A percentile compares a stretch with the other conserved stretches of the same genome.
phyloP scores from a whole-genome alignment of 352 stramenopile genomes.

The Blastocystis sp. region DNA sequence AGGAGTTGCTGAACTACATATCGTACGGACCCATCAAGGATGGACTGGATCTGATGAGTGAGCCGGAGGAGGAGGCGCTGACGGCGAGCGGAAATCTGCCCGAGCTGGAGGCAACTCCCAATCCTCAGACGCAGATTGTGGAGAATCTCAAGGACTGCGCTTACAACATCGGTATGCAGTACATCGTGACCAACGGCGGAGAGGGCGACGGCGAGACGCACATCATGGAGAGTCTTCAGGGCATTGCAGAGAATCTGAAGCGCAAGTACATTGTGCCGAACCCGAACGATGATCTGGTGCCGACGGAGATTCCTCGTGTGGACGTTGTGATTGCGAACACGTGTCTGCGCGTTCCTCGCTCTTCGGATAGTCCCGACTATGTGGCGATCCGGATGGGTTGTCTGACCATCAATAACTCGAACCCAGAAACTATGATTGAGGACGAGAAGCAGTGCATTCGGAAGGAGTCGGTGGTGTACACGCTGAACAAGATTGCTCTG shows the following conservation, averaged over 20 bases:
- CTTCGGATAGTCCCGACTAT: neutral
- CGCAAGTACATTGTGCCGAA: constrained; percentile 47
- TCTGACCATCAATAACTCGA: neutral
- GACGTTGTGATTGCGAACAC: constrained; percentile 44
- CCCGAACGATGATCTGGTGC: constrained; percentile 35
- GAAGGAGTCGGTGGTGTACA: constrained; percentile 34
- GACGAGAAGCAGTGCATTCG: neutral
- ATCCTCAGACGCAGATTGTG: constrained; percentile 5
- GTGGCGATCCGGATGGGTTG: neutral
- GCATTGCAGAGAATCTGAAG: constrained; percentile 23
- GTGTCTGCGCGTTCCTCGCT: neutral
- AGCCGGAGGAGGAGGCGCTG: neutral
- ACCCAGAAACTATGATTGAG: neutral
- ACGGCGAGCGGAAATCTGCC: neutral
- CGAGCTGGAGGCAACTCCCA: neutral
- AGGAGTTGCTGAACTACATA: constrained; percentile 51
- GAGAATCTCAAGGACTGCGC: constrained; percentile 24
- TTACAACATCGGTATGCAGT: constrained; percentile 44
- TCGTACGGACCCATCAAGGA: constrained; percentile 39
- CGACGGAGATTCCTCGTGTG: constrained; percentile 37
- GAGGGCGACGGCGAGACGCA: neutral
- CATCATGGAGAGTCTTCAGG: constrained; percentile 25
- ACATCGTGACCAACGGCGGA: constrained; percentile 15
- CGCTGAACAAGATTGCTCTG: constrained; percentile 22
- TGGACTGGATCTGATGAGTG: constrained; percentile 2